phyloP scores from a whole-genome alignment of 2,329 filamentous ascomycete genomes.

The Fusarium pseudograminearum region DNA sequence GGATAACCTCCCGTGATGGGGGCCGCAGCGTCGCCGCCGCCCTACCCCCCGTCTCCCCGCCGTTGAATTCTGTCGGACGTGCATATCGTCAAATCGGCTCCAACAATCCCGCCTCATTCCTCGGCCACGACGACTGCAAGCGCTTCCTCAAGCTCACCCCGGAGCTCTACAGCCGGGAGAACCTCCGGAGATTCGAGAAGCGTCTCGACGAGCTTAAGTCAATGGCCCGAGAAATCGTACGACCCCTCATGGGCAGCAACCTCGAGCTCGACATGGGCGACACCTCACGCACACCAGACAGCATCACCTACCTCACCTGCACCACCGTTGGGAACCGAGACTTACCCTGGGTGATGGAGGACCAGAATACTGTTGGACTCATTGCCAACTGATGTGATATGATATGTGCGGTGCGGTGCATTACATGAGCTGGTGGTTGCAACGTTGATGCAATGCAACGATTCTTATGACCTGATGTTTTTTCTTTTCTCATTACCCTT shows the following conservation, averaged over 20 bases:
- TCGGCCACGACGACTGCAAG: conserved; percentile 89
- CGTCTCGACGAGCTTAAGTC: conserved; percentile 89
- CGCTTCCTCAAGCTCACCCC: conserved; percentile 86
- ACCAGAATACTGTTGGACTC: conserved; percentile 40
- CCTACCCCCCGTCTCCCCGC: conserved; percentile 56
- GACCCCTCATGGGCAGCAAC: conserved; percentile 86
- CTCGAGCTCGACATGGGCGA: conserved; percentile 79
- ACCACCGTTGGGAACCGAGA: conserved; percentile 62
- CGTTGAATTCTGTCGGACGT: conserved; percentile 72
- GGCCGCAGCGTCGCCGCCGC: conserved; percentile 50
- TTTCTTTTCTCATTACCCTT: not conserved
- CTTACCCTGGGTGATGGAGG: conserved; percentile 62
- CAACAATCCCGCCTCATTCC: conserved; percentile 70
- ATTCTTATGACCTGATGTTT: conserved; percentile 43
- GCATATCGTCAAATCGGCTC: conserved; percentile 83
- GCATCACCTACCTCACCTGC: conserved; percentile 65
- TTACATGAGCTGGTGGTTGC: conserved; percentile 20
- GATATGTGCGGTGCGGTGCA: conserved; percentile 8
- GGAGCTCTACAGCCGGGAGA: conserved; percentile 88
- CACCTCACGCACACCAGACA: conserved; percentile 56
- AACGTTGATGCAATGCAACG: conserved; percentile 38
- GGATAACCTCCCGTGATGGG: conserved; percentile 47
- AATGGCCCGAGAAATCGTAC: conserved; percentile 83
- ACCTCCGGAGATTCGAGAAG: conserved; percentile 84
- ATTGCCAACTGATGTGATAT: conserved; percentile 21